Percentiles rank a stretch among this genome's conserved stretches.
These are phyloP conservation scores for Penicillium sp. DNA, from an alignment of 2,329 filamentous ascomycete genomes.

Conservation along the genomic window DNA sequence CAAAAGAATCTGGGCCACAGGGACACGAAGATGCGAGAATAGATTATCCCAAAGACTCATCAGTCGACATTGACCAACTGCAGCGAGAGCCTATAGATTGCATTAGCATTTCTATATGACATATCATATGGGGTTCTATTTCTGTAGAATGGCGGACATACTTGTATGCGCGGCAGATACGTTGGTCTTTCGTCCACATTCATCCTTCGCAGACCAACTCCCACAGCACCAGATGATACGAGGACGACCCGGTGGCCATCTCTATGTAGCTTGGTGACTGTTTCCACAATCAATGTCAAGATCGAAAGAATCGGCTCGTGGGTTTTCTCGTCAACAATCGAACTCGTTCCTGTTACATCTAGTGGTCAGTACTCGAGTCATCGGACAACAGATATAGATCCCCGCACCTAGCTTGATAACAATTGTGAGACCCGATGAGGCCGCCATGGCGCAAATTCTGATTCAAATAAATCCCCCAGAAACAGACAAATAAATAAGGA, in stretches of 20 bases:
- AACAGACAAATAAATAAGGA: background rate
- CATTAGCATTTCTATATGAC: background rate
- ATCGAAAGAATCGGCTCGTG: constrained; percentile 92
- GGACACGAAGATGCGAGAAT: constrained; percentile 82
- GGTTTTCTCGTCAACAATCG: constrained; percentile 95
- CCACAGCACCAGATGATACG: constrained; percentile 95
- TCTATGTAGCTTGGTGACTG: constrained; percentile 78
- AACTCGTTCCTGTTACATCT: constrained; percentile 74
- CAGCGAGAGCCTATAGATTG: constrained; percentile 69
- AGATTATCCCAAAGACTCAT: constrained; percentile 95
- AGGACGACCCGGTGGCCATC: constrained; percentile 94
- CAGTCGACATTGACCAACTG: constrained; percentile 91
- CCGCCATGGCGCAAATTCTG: constrained; percentile 20
- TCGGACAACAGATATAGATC: constrained; percentile 19
- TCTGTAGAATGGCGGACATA: constrained; percentile 30
- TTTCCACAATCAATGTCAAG: constrained; percentile 89
- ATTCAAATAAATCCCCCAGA: background rate
- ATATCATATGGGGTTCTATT: background rate
- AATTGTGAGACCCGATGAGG: constrained; percentile 32
- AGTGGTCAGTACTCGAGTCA: constrained; percentile 15
- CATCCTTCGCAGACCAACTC: constrained; percentile 88
- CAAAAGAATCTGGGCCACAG: constrained; percentile 89
- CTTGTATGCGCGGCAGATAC: constrained; percentile 83
- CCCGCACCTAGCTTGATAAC: constrained; percentile 43
- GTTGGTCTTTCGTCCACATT: constrained; percentile 83